phyloP scores from a whole-genome alignment of 2,329 filamentous ascomycete genomes.

The Botrytis sinoallii region DNA sequence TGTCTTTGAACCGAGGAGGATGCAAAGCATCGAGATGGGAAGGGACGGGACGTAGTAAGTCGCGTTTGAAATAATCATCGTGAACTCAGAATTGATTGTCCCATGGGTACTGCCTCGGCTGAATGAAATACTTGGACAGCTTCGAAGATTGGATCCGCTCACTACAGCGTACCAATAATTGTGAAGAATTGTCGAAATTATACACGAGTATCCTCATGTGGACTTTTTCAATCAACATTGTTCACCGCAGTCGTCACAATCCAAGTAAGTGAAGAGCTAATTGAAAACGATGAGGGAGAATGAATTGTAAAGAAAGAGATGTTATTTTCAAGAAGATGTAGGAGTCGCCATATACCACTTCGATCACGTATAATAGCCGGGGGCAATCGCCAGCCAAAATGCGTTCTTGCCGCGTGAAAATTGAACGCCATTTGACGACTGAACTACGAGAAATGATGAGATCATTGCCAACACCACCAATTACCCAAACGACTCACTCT shows the following conservation, averaged over 20 bases:
- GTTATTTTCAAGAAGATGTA: not conserved
- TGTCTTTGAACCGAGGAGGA: not conserved
- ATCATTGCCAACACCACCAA: not conserved
- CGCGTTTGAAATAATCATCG: not conserved
- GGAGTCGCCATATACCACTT: not conserved
- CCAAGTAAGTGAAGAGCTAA: not conserved
- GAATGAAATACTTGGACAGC: not conserved
- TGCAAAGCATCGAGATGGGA: not conserved
- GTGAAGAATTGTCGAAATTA: not conserved
- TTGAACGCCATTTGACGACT: not conserved
- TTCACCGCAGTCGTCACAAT: not conserved
- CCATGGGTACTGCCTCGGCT: not conserved
- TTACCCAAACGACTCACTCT: not conserved
- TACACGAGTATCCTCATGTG: not conserved
- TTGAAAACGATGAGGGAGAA: too few species aligned
- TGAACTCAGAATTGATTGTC: not conserved
- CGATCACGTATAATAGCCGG: not conserved
- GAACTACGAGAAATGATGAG: not conserved
- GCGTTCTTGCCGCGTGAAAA: slow-evolving; percentile 1
- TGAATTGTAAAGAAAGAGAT: not conserved
- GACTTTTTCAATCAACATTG: not conserved
- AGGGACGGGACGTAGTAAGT: not conserved
- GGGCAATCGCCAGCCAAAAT: not conserved
- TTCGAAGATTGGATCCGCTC: not conserved
- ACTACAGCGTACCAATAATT: not conserved